A percentile compares a stretch with the other conserved stretches of the same genome.
Conservation (phyloP, 306 rosid species). For the Lathyrus aphaca region DNA sequence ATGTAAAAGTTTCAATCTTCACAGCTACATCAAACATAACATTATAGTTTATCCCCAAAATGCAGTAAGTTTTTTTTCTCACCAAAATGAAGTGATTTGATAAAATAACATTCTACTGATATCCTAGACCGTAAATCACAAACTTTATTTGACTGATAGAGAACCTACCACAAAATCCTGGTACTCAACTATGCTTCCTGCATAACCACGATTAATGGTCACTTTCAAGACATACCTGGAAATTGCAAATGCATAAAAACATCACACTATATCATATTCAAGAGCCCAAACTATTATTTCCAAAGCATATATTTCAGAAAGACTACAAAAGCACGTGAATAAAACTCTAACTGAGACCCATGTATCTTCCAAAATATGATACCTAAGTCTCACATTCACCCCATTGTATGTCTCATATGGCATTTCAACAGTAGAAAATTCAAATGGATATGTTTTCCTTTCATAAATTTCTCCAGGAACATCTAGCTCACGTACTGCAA, state of each 20-base stretch:
- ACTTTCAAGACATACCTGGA: slow-evolving; percentile 93
- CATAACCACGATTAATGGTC: slow-evolving; percentile 92
- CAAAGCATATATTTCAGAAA: slow-evolving; percentile 14
- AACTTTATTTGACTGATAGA: slow-evolving; percentile 25
- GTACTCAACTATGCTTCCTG: slow-evolving; percentile 88
- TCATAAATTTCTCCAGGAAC: slow-evolving; percentile 98
- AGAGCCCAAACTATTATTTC: slow-evolving; percentile 23
- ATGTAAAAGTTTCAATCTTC: background rate
- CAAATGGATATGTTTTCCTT: slow-evolving; percentile 89
- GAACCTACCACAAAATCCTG: slow-evolving; percentile 88
- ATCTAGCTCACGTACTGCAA: slow-evolving; percentile 92
- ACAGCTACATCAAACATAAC: slow-evolving; percentile 22
- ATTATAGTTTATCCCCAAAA: background rate
- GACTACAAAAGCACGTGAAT: slow-evolving; percentile 25
- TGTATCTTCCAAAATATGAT: slow-evolving; percentile 40
- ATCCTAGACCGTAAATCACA: slow-evolving; percentile 17
- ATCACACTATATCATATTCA: slow-evolving; percentile 33
- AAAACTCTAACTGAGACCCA: background rate
- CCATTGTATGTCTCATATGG: slow-evolving; percentile 98
- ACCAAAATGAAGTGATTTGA: background rate
- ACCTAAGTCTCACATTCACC: slow-evolving; percentile 97
- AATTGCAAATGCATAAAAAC: slow-evolving; percentile 36
- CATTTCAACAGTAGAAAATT: slow-evolving; percentile 98
- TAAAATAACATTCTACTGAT: slow-evolving; percentile 20
- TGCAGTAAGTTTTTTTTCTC: background rate